These are phyloP conservation scores for Serpula lacrymans DNA, from an alignment of 768 basidiomycete genomes.

Conservation along the genomic window DNA sequence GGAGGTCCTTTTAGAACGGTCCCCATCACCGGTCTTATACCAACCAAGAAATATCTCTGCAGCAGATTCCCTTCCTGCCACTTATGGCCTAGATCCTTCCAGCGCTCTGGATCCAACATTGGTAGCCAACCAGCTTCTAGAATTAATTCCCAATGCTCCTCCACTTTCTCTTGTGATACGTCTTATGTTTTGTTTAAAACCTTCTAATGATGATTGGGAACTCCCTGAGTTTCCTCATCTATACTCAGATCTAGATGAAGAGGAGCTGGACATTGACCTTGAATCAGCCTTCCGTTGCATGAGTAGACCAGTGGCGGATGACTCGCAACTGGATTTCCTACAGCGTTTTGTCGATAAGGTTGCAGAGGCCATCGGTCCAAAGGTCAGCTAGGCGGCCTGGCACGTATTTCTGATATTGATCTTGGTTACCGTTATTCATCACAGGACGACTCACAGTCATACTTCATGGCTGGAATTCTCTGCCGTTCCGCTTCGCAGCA, in stretches of 20 bases:
- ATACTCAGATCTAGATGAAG: conserved; percentile 56
- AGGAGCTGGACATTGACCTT: conserved; percentile 51
- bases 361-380: conserved; percentile 50
- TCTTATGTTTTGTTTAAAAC: conserved; percentile 79
- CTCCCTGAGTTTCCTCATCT: conserved; percentile 68
- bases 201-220: conserved; percentile 78
- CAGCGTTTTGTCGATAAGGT: conserved; percentile 55
- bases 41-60: conserved; percentile 38
- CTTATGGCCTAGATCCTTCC: conserved; percentile 57
- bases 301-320: conserved; percentile 58
- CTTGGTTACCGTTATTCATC: conserved; percentile 1
- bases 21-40: conserved; percentile 35
- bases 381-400: conserved; percentile 38
- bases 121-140: conserved; percentile 60
- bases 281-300: conserved; percentile 52
- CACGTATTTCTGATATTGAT: background rate
- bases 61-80: conserved; percentile 36
- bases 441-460: conserved; percentile 55
- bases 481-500: conserved; percentile 65
- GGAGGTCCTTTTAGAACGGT: conserved; percentile 48
- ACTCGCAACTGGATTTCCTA: conserved; percentile 46
- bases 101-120: conserved; percentile 55
- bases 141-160: conserved; percentile 59
- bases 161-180: conserved; percentile 62
- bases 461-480: conserved; percentile 59